Base-by-base conservation (phyloP, 1,139 yeast species). In the Hyphopichia fennica region DNA sequence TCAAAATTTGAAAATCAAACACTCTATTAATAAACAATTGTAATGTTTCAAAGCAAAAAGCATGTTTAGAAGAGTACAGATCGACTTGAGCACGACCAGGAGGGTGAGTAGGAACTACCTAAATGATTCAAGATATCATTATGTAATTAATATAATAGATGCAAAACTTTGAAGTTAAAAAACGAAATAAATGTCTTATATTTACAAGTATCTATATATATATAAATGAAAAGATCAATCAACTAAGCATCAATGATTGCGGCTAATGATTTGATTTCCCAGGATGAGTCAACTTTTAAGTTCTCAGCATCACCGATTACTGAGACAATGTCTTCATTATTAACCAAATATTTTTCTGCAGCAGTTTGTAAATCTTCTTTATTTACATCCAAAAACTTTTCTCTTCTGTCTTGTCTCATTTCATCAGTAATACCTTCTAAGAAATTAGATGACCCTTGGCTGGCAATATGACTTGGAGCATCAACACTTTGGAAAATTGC, bases 211-310 rank as follows among this genome's bases (percentile, higher is more conserved):
- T 96, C 7, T 93, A 93, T 60, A 87, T 91, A 17, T 86, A 96
- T 8, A 99, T 93, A 59, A 93, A 93, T 65, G 99, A 99, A 28
- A 72, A 95, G 60, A 84, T 93, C 87, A 98, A 99, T 10, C 91
- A 95, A 0, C 98, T 93, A 60, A 98, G 93, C 29, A 4, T 35
- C 37, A 7, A 16, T 16, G 7, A 25, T 35, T 9, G 39, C 25
- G 10, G 29, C 41, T 36, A 48, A 48, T 18, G 58, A 50, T 43
- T 56, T 58, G 15, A 66, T 52, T 4, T 44, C 41, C 73, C 81
- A 77, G 5, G 60, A 58, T 3, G 52, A 52, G 8, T 53, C 63
- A 11, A 64, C 65, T 20, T 65, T 62, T 27, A 69, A 48, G 1
- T 56, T 60, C 27, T 57, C 62, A 37, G 69, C 67, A 39, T 79